phyloP scores from a whole-genome alignment of 805 yeast species.

The Zygosaccharomyces kombuchaensis region DNA sequence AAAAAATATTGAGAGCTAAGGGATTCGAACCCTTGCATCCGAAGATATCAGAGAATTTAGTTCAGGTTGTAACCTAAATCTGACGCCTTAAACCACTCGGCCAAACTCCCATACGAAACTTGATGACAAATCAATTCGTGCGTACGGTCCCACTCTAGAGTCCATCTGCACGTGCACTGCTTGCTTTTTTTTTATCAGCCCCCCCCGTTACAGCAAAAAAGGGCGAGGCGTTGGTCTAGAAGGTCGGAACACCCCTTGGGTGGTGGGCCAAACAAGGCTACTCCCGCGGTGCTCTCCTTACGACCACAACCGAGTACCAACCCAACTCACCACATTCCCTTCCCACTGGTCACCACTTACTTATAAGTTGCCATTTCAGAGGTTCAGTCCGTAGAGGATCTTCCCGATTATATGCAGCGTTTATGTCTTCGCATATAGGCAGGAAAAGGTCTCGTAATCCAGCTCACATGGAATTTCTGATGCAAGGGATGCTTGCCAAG shows the following conservation, averaged over 20 bases:
- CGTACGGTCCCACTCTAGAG: no score
- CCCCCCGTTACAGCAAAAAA: constrained; percentile 4
- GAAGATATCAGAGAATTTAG: constrained; percentile 40
- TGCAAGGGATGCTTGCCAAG: constrained; percentile 27
- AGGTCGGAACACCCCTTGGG: constrained; percentile 2
- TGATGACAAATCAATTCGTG: background rate
- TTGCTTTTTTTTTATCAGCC: background rate
- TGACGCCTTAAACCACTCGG: constrained; percentile 46
- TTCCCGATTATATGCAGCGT: background rate
- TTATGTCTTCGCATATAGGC: background rate
- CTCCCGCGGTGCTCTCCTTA: background rate
- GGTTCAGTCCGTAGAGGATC: background rate
- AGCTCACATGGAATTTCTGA: constrained; percentile 10
- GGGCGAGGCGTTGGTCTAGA: constrained; percentile 5
- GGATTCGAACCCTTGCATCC: constrained; percentile 46
- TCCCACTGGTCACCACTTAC: no score
- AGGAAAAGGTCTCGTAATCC: background rate
- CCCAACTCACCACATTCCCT: no score
- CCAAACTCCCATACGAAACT: constrained; percentile 35
- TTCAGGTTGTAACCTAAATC: constrained; percentile 36
- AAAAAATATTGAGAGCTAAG: constrained; percentile 37
- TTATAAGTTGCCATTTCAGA: background rate
- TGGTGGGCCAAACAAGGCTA: background rate
- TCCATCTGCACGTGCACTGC: background rate
- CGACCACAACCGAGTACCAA: background rate